phyloP scores from a whole-genome alignment of 2,329 filamentous ascomycete species.

The Calonectria pseudoturangicola region DNA sequence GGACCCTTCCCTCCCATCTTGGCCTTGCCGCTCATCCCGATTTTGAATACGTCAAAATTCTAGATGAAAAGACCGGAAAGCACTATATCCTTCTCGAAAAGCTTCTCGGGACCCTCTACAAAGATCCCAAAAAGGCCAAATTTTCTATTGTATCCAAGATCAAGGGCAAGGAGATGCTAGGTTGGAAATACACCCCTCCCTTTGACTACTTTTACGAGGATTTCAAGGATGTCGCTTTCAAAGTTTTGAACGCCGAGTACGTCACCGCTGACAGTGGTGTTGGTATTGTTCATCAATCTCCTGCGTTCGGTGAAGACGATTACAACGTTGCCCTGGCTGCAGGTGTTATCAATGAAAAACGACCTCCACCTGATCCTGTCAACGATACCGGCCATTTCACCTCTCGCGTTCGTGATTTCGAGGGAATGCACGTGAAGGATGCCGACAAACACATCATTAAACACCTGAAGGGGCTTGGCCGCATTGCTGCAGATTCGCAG shows the following conservation, averaged over 20 bases:
- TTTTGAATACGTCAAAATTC: slow-evolving; percentile 91
- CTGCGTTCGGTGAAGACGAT: slow-evolving; percentile 97
- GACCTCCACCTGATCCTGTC: slow-evolving; percentile 92
- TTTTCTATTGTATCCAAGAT: slow-evolving; percentile 88
- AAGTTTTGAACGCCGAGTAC: slow-evolving; percentile 87
- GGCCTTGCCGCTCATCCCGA: slow-evolving; percentile 86
- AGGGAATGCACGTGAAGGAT: slow-evolving; percentile 90
- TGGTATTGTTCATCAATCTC: slow-evolving; percentile 94
- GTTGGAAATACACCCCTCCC: slow-evolving; percentile 91
- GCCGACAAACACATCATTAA: slow-evolving; percentile 97
- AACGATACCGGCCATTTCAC: slow-evolving; percentile 89
- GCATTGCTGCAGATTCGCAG: slow-evolving; percentile 89
- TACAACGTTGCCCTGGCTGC: slow-evolving; percentile 86
- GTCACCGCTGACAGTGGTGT: slow-evolving; percentile 94
- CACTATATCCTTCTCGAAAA: slow-evolving; percentile 91
- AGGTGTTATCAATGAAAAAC: slow-evolving; percentile 85
- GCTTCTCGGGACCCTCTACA: slow-evolving; percentile 88
- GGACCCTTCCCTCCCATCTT: slow-evolving; percentile 90
- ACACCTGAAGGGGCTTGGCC: slow-evolving; percentile 84
- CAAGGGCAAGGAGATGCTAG: slow-evolving; percentile 88
- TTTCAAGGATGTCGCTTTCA: slow-evolving; percentile 90
- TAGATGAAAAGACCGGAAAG: slow-evolving; percentile 87
- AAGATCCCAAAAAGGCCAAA: slow-evolving; percentile 96
- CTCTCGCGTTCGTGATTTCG: slow-evolving; percentile 85
- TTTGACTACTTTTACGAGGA: slow-evolving; percentile 94